Conservation (phyloP, 768 basidiomycete genomes). For the Mycena filopes region DNA sequence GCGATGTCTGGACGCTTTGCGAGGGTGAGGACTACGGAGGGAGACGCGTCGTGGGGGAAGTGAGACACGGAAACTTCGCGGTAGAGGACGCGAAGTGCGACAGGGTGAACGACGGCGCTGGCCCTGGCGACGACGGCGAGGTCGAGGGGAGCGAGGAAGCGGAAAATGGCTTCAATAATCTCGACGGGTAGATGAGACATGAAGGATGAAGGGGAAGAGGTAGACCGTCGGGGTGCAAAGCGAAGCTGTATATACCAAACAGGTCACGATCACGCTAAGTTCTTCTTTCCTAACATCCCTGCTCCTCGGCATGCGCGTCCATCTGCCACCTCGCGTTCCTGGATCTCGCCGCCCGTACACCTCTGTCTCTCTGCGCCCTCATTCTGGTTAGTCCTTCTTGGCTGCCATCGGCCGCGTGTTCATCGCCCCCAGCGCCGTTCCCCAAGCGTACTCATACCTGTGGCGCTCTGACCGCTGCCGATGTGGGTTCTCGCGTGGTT, state of each 20-base stretch:
- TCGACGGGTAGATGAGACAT: slow-evolving; percentile 73
- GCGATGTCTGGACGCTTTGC: slow-evolving; percentile 68
- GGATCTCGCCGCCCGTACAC: slow-evolving; percentile 6
- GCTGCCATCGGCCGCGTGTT: slow-evolving; percentile 20
- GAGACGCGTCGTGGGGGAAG: slow-evolving; percentile 47
- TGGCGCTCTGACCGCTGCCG: slow-evolving; percentile 60
- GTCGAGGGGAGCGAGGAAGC: slow-evolving; percentile 42
- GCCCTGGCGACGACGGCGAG: slow-evolving; percentile 63
- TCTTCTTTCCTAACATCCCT: slow-evolving; percentile 15
- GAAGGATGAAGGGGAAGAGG: slow-evolving; percentile 31
- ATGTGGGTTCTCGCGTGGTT: slow-evolving; percentile 69
- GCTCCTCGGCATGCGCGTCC: slow-evolving; percentile 23
- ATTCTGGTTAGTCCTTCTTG: slow-evolving; percentile 28
- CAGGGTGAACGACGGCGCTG: slow-evolving; percentile 50
- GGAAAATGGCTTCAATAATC: slow-evolving; percentile 65
- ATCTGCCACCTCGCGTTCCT: slow-evolving; percentile 11
- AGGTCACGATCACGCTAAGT: no score
- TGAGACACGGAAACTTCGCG: slow-evolving; percentile 61
- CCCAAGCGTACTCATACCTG: slow-evolving; percentile 72
- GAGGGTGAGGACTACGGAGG: slow-evolving; percentile 61
- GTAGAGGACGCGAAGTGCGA: slow-evolving; percentile 74
- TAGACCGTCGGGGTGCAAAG: slow-evolving; percentile 27
- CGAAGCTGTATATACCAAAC: no score
- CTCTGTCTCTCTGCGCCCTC: slow-evolving; percentile 25
- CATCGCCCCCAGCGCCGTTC: slow-evolving; percentile 60